Evolutionary conservation across 1,284 basidiomycete genomes (phyloP).

Genomic region (Porodaedalea pini): DNA sequence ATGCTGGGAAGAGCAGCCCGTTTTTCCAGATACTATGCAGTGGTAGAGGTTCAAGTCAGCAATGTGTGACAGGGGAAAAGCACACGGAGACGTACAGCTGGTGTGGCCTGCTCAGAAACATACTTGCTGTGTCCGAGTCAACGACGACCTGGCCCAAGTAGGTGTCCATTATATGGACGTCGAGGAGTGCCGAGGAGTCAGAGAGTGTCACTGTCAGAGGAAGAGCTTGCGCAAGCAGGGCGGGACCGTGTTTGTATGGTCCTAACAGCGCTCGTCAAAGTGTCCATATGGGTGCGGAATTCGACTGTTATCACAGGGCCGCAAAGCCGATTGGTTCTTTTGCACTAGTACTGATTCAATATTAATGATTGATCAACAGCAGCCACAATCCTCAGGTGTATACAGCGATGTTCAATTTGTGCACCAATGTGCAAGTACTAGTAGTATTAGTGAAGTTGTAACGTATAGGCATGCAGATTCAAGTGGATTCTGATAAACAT

Average conservation of each 20-base stretch:
- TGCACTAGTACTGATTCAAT: no score
- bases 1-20: conserved; percentile 30
- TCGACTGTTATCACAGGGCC: background rate
- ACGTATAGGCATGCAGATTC: no score
- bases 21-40: conserved; percentile 25
- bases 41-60: background rate
- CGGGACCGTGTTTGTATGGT: no score
- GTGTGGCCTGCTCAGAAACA: background rate
- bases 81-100: conserved; percentile 8
- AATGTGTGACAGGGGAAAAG: background rate
- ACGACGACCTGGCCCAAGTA: conserved; percentile 1
- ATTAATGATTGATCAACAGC: no score
- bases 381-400: no score
- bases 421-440: no score
- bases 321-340: background rate
- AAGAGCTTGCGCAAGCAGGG: background rate
- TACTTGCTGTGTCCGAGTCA: background rate
- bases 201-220: background rate
- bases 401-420: no score
- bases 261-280: no score
- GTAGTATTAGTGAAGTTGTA: no score
- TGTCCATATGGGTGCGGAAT: background rate
- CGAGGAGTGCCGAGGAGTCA: background rate
- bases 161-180: conserved; percentile 1
- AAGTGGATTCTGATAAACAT: no score